Conservation (phyloP, 2,329 filamentous ascomycete species). For the Colletotrichum somersetense region DNA sequence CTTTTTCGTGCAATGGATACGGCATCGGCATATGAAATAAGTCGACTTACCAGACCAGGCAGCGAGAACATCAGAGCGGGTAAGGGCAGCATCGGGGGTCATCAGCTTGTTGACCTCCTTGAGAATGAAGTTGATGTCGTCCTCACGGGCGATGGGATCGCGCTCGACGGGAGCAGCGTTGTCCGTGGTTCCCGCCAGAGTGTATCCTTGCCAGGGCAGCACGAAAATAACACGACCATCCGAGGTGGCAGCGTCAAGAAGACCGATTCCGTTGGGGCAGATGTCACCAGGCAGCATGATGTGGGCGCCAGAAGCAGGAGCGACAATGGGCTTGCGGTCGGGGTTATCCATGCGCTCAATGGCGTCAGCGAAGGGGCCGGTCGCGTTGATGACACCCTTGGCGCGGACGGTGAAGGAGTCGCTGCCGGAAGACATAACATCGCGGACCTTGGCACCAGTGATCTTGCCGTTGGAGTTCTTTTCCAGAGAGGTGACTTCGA, state of each 20-base stretch:
- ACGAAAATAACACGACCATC: conserved; percentile 92
- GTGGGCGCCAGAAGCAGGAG: conserved; percentile 85
- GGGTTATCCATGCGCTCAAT: conserved; percentile 86
- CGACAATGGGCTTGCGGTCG: conserved; percentile 77
- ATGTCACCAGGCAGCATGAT: conserved; percentile 84
- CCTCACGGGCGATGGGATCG: conserved; percentile 79
- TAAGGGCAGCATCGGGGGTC: conserved; percentile 80
- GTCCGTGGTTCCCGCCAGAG: conserved; percentile 86
- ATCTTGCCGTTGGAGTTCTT: conserved; percentile 79
- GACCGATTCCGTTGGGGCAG: conserved; percentile 83
- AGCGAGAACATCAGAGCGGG: conserved; percentile 80
- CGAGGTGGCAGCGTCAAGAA: conserved; percentile 84
- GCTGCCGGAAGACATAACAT: conserved; percentile 69
- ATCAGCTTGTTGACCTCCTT: conserved; percentile 83
- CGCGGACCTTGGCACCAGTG: conserved; percentile 69
- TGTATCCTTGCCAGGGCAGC: conserved; percentile 88
- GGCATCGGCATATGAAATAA: neutral
- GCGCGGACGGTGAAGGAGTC: conserved; percentile 78
- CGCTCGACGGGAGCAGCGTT: conserved; percentile 76
- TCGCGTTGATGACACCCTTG: conserved; percentile 87
- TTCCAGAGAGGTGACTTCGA: conserved; percentile 80
- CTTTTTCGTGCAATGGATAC: neutral
- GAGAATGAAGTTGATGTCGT: conserved; percentile 87
- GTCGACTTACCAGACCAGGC: conserved; percentile 78
- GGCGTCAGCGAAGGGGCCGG: conserved; percentile 84